phyloP scores from a whole-genome alignment of 1,139 yeast genomes.

The Candida tunisiensis region DNA sequence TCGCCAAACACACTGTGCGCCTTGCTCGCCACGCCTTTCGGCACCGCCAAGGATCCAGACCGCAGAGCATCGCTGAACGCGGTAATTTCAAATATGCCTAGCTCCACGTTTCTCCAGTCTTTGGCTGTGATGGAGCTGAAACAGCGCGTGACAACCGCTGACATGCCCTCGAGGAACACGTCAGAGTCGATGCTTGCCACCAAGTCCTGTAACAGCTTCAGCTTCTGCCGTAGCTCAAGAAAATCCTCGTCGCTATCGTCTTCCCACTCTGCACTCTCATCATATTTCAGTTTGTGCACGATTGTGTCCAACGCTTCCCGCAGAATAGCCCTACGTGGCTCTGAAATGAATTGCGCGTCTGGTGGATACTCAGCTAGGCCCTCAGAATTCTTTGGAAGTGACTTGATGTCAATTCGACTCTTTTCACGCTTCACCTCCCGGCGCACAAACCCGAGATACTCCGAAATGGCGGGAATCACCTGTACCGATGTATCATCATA shows the following conservation, averaged over 20 bases:
- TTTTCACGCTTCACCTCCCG: constrained; percentile 25
- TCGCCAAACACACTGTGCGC: constrained; percentile 16
- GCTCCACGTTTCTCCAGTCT: constrained; percentile 41
- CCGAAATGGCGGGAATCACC: constrained; percentile 66
- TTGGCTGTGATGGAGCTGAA: constrained; percentile 16
- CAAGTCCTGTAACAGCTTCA: constrained; percentile 71
- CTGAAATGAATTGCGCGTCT: constrained; percentile 14
- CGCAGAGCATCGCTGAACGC: constrained; percentile 68
- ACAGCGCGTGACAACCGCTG: constrained; percentile 46
- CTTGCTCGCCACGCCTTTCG: constrained; percentile 39
- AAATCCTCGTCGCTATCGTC: constrained; percentile 63
- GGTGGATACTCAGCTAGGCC: constrained; percentile 13
- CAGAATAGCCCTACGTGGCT: constrained; percentile 32
- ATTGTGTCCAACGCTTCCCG: constrained; percentile 50
- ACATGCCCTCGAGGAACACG: constrained; percentile 53
- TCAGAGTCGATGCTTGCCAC: constrained; percentile 63
- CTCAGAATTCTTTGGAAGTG: constrained; percentile 10
- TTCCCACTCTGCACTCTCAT: constrained; percentile 46
- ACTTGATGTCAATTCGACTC: constrained; percentile 12
- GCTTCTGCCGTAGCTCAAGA: constrained; percentile 52
- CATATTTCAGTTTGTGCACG: constrained; percentile 65
- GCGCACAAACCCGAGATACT: constrained; percentile 54
- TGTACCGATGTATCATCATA: constrained; percentile 81
- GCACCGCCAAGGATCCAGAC: constrained; percentile 51
- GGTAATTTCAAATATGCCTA: constrained; percentile 70